Evolutionary conservation across 2,329 filamentous ascomycete genomes (phyloP), one percentile per base, ranked within the genome.

Genomic region (Fragosphaeria purpurea): DNA sequence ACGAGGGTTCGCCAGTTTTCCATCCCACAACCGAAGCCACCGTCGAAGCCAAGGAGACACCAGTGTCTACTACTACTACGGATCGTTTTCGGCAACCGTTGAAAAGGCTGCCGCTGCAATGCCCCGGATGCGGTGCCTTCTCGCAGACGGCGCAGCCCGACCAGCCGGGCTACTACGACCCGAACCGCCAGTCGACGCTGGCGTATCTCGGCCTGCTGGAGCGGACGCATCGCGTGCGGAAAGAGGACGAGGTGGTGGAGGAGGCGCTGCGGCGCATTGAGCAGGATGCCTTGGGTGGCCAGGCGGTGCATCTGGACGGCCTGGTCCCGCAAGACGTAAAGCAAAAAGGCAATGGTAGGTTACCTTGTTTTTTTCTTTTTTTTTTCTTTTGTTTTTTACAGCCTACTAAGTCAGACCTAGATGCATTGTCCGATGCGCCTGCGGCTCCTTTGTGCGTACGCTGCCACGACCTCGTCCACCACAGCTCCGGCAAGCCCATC

Each of bases 391-490:
- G 22, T 22, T 22, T 22, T 22, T 22, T 22, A 6, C 47, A 41
- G 32, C 41, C 31, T 12, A 33, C 6, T 11, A 12, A 9, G 13
- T 6, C 7, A n/a, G 1, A 33, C 7, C 12, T 11, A 52, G 47
- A 9, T 12, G 7, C n/a, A 9, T 7, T 22, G 6, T 40, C 22
- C 34, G 10, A 30, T 35, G 31, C 40, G 31, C 46, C 37, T 44
- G 47, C 22, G 6, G 33, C 68, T 4, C 86, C 86, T 1, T 67
- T 95, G 6, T 98, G 93, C 68, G 85, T 93, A 58, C 81, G 93
- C 60, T 98, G 93, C 61, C 89, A 96, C 64, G 76, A 82, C 37
- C 74, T 98, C 32, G 66, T 85, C 30, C 83, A 97, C 65, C 84
- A 97, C 63, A 79, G 80, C 53, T 72, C 75, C 12, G 86, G 85